These are phyloP conservation scores for Vickermania spadyakhi DNA, from an alignment of 208 protist species.

Conservation along the genomic window DNA sequence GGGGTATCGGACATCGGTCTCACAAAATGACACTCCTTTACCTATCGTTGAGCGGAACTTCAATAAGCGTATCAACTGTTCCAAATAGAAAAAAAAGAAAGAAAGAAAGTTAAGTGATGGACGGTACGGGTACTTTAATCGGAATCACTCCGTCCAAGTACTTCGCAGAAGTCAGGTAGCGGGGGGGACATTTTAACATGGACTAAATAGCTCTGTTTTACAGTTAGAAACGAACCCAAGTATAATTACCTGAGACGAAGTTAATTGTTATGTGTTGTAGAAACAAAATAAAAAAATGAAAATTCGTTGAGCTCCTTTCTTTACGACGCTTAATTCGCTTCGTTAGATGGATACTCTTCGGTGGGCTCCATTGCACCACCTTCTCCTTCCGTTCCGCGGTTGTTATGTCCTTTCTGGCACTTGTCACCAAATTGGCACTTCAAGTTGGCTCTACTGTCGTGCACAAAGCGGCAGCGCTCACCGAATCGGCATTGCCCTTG, in stretches of 20 bases:
- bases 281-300: background rate
- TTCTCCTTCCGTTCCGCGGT: slow-evolving; percentile 13
- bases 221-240: background rate
- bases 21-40: too few relatives aligned
- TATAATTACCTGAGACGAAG: background rate
- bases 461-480: slow-evolving; percentile 69
- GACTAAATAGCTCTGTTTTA: too few relatives aligned
- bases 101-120: too few relatives aligned
- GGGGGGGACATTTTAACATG: too few relatives aligned
- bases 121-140: too few relatives aligned
- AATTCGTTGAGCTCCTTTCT: background rate
- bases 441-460: slow-evolving; percentile 41
- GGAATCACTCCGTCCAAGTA: too few relatives aligned
- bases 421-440: slow-evolving; percentile 63
- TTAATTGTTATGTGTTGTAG: background rate
- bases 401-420: slow-evolving; percentile 26
- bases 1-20: slow-evolving; percentile 8
- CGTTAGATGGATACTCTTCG: slow-evolving; percentile 4
- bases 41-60: too few relatives aligned
- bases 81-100: too few relatives aligned
- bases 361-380: slow-evolving; percentile 4
- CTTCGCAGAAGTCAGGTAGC: too few relatives aligned
- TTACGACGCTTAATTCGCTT: background rate
- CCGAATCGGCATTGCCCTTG: slow-evolving; percentile 78
- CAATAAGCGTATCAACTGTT: too few relatives aligned